Evolutionary conservation across 1,284 basidiomycete genomes (phyloP).

Genomic region (Tilletiopsis washingtonensis): DNA sequence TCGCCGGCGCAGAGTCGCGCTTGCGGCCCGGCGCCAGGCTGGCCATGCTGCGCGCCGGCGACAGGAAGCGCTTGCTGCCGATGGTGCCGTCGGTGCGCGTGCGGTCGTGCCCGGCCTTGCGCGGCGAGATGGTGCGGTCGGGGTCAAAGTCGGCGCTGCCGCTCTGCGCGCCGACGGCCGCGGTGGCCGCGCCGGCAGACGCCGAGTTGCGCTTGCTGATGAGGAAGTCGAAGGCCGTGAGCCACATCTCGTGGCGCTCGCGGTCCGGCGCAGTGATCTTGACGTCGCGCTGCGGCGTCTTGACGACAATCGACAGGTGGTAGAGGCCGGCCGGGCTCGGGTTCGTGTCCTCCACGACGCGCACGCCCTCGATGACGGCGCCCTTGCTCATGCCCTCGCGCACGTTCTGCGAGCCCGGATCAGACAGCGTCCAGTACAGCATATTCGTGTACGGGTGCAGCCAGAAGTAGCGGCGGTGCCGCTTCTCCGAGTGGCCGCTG

Average conservation of each 20-base stretch:
- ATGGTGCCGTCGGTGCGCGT: no score
- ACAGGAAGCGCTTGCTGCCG: constrained; percentile 19
- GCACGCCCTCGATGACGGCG: constrained; percentile 89
- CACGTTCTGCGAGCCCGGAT: constrained; percentile 78
- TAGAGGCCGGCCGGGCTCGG: constrained; percentile 85
- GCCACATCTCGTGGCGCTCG: constrained; percentile 94
- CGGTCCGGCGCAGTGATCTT: constrained; percentile 90
- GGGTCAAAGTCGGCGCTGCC: constrained; percentile 6
- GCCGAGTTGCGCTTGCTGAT: constrained; percentile 17
- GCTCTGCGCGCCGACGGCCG: not conserved
- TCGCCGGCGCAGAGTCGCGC: constrained; percentile 31
- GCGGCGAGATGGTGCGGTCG: constrained; percentile 51
- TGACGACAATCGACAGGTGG: constrained; percentile 84
- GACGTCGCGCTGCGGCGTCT: constrained; percentile 89
- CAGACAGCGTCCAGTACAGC: constrained; percentile 89
- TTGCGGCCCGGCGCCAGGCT: constrained; percentile 22
- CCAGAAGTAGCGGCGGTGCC: constrained; percentile 98
- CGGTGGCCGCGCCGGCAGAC: not conserved
- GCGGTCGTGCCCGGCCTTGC: no score
- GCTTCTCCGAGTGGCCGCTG: constrained; percentile 77
- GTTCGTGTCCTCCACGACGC: constrained; percentile 82
- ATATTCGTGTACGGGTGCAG: constrained; percentile 98
- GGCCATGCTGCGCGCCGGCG: constrained; percentile 44
- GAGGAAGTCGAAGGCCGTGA: constrained; percentile 53
- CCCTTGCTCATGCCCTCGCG: constrained; percentile 92